Evolutionary conservation across 768 basidiomycete species (phyloP), one percentile per base, ranked within the genome.

Genomic region (Serendipita sp.): DNA sequence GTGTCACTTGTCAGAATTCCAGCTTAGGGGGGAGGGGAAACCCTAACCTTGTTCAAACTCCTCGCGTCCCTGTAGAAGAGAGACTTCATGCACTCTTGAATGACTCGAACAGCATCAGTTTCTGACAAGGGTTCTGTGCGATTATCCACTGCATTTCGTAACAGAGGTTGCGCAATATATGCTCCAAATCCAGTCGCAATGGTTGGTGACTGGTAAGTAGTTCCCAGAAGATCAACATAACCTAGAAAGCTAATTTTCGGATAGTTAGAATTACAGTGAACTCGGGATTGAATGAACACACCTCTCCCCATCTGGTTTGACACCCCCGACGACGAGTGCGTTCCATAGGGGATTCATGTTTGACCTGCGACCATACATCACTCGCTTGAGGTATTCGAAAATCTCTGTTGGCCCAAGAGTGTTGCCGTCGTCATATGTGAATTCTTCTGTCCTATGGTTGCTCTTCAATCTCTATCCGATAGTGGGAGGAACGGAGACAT

Each of bases 271-370:
- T 13, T 18, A 15, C 28, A 48, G 32, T 34, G 2, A 7, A 56
- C 15, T 30, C 32, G 7, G 37, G 5, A 13, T 13, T 13, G 38
- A 35, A 28, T 28, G 30, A 44, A 53, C 80, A 28, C 65, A 91
- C 92, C 81, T 81, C 73, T 89, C 80, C 15, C 86, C 89, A 66
- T 93, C 83, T 8, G 56, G 35, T 71, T 92, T 89, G 72, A 88
- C 81, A 15, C 96, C 96, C 8, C 92, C 96, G 24, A 99, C 89
- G 65, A 99, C 77, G 37, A 97, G 73, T 35, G 93, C 82, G 71
- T 99, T 99, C 95, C 96, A 98, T 30, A 97, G 75, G 0, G 96
- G 96, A 73, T 98, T 78, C 75, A 97, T 82, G 80, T 94, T 91
- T 32, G 85, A 83, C 67, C 96, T 78, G 63, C 92, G 81, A 3